Evolutionary conservation across 139 green algal genomes (phyloP).

Genomic region (Closterium sp.): DNA sequence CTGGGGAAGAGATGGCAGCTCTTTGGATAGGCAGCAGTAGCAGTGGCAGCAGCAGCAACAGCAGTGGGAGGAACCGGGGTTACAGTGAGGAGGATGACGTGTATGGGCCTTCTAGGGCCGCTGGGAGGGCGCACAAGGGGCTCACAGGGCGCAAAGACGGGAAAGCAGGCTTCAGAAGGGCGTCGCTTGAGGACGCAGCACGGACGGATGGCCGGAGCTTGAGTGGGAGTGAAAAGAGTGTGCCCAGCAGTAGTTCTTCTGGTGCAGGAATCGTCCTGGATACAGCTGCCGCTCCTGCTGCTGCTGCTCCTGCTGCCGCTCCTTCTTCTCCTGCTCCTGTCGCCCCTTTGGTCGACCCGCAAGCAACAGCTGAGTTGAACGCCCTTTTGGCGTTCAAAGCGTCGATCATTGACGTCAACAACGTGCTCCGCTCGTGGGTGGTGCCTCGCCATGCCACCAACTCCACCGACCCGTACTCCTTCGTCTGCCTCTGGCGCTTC

Average conservation of each 20-base stretch:
- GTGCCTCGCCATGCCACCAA: neutral
- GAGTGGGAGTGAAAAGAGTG: neutral
- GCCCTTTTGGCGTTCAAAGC: neutral
- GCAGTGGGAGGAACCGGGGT: neutral
- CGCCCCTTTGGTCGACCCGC: neutral
- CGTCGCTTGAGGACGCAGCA: neutral
- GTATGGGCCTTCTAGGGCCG: no score
- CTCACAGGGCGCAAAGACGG: neutral
- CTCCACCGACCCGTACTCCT: neutral
- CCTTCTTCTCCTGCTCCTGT: neutral
- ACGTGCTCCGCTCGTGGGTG: neutral
- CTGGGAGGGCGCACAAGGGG: neutral
- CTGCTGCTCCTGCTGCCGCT: neutral
- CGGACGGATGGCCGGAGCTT: neutral
- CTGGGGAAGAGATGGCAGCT: no score
- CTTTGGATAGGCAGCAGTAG: neutral
- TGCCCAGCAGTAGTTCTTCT: neutral
- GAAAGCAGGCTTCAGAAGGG: neutral
- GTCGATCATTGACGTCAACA: neutral
- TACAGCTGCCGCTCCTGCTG: neutral
- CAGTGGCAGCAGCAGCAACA: neutral
- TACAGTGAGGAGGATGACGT: no score
- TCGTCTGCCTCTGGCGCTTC: neutral
- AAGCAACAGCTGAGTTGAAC: neutral
- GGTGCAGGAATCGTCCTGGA: neutral